phyloP scores from a whole-genome alignment of 1,284 basidiomycete species.

The Meira miltonrushii region DNA sequence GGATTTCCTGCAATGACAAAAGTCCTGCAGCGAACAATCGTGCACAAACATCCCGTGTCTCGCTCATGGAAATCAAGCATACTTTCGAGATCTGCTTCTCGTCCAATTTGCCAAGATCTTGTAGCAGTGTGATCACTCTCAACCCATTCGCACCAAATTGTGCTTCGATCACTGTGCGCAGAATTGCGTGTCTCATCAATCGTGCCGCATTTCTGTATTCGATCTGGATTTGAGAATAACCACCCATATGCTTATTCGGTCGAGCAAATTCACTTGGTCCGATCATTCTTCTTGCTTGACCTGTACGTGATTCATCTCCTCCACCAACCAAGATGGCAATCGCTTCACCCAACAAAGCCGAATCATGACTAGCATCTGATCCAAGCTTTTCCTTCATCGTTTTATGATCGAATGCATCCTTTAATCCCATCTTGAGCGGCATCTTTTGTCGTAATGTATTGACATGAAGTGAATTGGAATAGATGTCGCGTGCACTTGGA shows the following conservation, averaged over 20 bases:
- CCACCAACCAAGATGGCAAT: background rate
- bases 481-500: background rate
- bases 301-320: background rate
- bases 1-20: slow-evolving; percentile 47
- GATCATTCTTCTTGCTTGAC: background rate
- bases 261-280: background rate
- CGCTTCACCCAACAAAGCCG: background rate
- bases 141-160: slow-evolving; percentile 80
- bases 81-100: slow-evolving; percentile 91
- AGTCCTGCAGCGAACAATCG: slow-evolving; percentile 58
- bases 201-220: slow-evolving; percentile 74
- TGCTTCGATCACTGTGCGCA: slow-evolving; percentile 76
- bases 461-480: slow-evolving; percentile 3
- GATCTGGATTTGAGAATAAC: slow-evolving; percentile 58
- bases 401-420: slow-evolving; percentile 2
- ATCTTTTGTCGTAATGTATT: slow-evolving; percentile 1
- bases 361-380: slow-evolving; percentile 5
- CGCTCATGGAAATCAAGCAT: slow-evolving; percentile 83
- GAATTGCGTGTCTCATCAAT: slow-evolving; percentile 66
- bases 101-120: slow-evolving; percentile 88
- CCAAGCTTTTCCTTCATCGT: slow-evolving; percentile 2
- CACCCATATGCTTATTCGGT: background rate
- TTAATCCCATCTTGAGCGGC: background rate
- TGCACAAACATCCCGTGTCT: slow-evolving; percentile 74
- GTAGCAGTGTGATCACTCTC: slow-evolving; percentile 72